Conservation (phyloP, 495 filamentous ascomycete genomes). For the Penicillium goetzii region DNA sequence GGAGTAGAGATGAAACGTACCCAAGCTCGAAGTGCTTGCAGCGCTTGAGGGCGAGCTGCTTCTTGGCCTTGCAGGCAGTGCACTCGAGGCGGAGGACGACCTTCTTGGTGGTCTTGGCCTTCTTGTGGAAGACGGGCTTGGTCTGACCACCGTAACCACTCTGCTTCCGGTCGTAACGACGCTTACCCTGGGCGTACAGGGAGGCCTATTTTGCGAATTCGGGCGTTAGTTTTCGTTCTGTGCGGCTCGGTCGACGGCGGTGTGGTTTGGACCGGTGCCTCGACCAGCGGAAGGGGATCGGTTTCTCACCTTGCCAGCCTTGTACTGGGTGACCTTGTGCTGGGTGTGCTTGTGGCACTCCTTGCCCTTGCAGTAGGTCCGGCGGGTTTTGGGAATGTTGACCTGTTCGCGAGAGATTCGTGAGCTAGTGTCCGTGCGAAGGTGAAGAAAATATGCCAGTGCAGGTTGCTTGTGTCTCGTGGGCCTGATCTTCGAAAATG, state of each 20-base stretch:
- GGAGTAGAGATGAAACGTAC: slow-evolving; percentile 58
- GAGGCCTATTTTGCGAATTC: slow-evolving; percentile 65
- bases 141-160: slow-evolving; percentile 99
- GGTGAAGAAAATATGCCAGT: slow-evolving; percentile 6
- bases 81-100: slow-evolving; percentile 97
- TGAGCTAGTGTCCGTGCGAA: slow-evolving; percentile 18
- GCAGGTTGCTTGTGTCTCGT: slow-evolving; percentile 12
- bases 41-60: slow-evolving; percentile 95
- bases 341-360: slow-evolving; percentile 92
- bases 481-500: slow-evolving; percentile 21
- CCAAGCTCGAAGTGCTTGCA: slow-evolving; percentile 99
- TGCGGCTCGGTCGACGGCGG: neutral
- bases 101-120: slow-evolving; percentile 99
- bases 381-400: slow-evolving; percentile 88
- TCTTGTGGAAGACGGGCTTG: slow-evolving; percentile 99
- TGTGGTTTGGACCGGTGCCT: slow-evolving; percentile 6
- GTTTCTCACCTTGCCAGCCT: slow-evolving; percentile 79
- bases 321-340: slow-evolving; percentile 97
- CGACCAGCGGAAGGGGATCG: neutral
- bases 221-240: slow-evolving; percentile 28
- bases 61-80: slow-evolving; percentile 96
- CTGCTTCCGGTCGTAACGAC: slow-evolving; percentile 99
- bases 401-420: slow-evolving; percentile 55
- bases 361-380: slow-evolving; percentile 94
- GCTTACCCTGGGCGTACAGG: slow-evolving; percentile 96